Conservation (phyloP, 2,329 filamentous ascomycete species). For the Penicillium sp. region DNA sequence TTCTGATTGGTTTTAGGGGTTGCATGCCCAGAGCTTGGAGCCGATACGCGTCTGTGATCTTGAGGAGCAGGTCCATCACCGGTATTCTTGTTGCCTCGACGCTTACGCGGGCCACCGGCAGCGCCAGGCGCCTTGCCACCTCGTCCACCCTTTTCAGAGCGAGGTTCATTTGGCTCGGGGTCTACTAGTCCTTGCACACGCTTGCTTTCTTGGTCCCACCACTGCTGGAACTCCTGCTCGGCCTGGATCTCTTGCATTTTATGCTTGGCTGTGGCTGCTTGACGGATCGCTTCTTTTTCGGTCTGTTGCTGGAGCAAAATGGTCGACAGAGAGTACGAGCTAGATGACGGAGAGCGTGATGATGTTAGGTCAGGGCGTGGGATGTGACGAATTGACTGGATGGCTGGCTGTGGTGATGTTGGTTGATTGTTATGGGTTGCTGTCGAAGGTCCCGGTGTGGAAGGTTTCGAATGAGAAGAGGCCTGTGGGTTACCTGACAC, state of each 20-base stretch:
- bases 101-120: slow-evolving; percentile 17
- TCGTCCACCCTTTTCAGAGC: slow-evolving; percentile 15
- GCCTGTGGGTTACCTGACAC: slow-evolving; percentile 20
- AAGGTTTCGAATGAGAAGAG: slow-evolving; percentile 16
- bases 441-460: slow-evolving; percentile 33
- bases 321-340: slow-evolving; percentile 76
- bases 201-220: slow-evolving; percentile 44
- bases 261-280: slow-evolving; percentile 76
- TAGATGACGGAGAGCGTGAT: slow-evolving; percentile 54
- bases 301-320: slow-evolving; percentile 85
- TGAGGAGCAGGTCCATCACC: slow-evolving; percentile 6
- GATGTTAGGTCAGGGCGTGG: slow-evolving; percentile 32
- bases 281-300: slow-evolving; percentile 78
- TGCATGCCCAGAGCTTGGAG: slow-evolving; percentile 1
- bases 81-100: slow-evolving; percentile 18
- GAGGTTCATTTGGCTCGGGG: slow-evolving; percentile 18
- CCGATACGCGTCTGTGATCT: slow-evolving; percentile 4
- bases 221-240: slow-evolving; percentile 90
- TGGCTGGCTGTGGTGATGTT: slow-evolving; percentile 32
- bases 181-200: slow-evolving; percentile 38
- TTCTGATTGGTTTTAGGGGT: slow-evolving; percentile 16
- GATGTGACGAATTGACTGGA: slow-evolving; percentile 53
- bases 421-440: slow-evolving; percentile 23
- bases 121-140: slow-evolving; percentile 16
- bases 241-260: slow-evolving; percentile 93